Evolutionary conservation across 2,329 filamentous ascomycete genomes (phyloP).

Genomic region (Tolypocladium ovalisporum): DNA sequence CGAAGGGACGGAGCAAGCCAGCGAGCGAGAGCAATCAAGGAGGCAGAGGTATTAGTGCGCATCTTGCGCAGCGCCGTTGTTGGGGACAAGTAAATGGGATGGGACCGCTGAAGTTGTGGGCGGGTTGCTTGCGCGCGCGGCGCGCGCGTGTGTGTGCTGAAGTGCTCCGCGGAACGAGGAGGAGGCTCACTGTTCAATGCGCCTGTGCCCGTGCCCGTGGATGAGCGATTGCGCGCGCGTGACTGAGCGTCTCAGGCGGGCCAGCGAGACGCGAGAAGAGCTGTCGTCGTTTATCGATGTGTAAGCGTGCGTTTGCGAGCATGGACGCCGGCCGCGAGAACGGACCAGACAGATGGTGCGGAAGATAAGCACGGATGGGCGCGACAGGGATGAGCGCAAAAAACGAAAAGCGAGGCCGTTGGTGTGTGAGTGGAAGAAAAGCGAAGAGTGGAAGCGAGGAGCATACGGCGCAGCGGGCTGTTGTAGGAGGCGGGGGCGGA

Average conservation of each 20-base stretch:
- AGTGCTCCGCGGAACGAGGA: not conserved
- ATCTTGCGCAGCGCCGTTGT: not conserved
- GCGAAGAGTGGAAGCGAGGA: not conserved
- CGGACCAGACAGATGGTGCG: not conserved
- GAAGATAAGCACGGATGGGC: not conserved
- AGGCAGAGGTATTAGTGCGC: not conserved
- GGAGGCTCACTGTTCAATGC: not conserved
- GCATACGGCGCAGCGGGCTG: not conserved
- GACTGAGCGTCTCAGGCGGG: not conserved
- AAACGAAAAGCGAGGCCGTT: not conserved
- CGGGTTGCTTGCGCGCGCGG: not conserved
- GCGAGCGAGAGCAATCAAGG: not conserved
- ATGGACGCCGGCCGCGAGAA: not conserved
- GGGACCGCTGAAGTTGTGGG: not conserved
- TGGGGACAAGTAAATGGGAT: not conserved
- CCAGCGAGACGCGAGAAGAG: not conserved
- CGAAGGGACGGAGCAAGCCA: not conserved
- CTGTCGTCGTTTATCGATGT: not conserved
- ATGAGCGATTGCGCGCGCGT: not conserved
- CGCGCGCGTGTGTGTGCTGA: not conserved
- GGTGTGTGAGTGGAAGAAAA: not conserved
- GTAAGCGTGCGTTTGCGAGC: not conserved
- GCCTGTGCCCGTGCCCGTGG: not conserved
- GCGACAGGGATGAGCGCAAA: not conserved
- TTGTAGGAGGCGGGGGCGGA: not conserved